Base-by-base conservation (phyloP, 257 asterid genomes). In the Knoxia roxburghii region DNA sequence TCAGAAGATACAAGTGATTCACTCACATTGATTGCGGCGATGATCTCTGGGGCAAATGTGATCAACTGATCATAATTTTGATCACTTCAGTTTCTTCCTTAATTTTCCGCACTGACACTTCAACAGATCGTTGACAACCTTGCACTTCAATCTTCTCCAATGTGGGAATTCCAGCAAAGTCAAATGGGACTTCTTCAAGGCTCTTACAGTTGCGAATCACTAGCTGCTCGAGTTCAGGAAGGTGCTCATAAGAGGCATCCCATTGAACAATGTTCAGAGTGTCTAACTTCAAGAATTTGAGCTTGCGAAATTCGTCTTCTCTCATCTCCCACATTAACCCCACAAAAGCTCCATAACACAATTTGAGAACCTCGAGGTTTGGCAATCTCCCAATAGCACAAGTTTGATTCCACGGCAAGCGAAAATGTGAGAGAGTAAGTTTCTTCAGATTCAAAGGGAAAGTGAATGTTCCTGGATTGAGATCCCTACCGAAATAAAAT, bases 311-410 rank as follows among this genome's bases (percentile, higher is more conserved):
- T 8, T 56, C 62, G n/a, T 27, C 62, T 14, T 56, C 62, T 7
- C 17, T 30, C 62, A 56, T 56, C 40, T 56, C 62, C 62, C 62
- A 56, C 41, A 29, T 29, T 56, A 13, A 21, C 41, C 41, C 62
- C 23, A 29, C 62, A 56, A 56, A 56, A 5, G 39, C 40, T 56
- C 39, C 41, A 56, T 13, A 15, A 5, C 14, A 41, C 41, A 56
- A 30, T 56, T 56, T 56, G 21, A 56, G 14, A 27, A 56, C 62
- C 62, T 56, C 41, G 23, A 56, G 39, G 40, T 56, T 56, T 29
- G 62, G 62, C 41, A 56, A 30, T 17, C 13, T 56, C 35, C 40
- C 62, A 56, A 56, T 56, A 27, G 11, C 41, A 30, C 11, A 32
- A 3, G 17, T 30, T 7, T 30, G 23, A 56, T 56, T 30, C 62